A percentile compares a stretch with the other conserved stretches of the same genome.
phyloP scores from a whole-genome alignment of 2,329 filamentous ascomycete species.

The Xylariaceae sp. region DNA sequence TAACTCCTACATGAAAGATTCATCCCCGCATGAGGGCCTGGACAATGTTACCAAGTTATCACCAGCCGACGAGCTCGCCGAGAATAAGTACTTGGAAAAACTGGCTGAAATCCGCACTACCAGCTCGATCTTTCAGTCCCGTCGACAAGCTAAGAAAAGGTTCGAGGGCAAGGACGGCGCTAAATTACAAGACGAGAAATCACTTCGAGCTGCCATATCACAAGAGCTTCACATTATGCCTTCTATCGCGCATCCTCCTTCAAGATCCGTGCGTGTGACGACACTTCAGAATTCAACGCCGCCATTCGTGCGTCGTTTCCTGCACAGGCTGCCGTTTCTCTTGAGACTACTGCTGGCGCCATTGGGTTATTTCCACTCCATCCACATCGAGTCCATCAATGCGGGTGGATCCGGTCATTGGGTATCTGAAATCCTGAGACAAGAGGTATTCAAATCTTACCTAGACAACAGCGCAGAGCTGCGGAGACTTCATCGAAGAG shows the following conservation, averaged over 20 bases:
- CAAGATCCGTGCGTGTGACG: conserved; percentile 44
- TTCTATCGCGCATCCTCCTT: conserved; percentile 48
- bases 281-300: conserved; percentile 31
- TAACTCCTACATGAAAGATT: background rate
- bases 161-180: conserved; percentile 31
- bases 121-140: conserved; percentile 35
- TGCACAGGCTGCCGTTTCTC: conserved; percentile 48
- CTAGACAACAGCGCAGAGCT: conserved; percentile 40
- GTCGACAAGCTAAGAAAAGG: conserved; percentile 26
- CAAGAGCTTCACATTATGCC: conserved; percentile 44
- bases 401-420: conserved; percentile 47
- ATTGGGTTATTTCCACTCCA: conserved; percentile 49
- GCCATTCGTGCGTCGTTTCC: conserved; percentile 38
- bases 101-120: conserved; percentile 37
- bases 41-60: conserved; percentile 6
- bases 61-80: conserved; percentile 25
- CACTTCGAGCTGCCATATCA: conserved; percentile 47
- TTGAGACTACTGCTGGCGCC: conserved; percentile 44
- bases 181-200: conserved; percentile 35
- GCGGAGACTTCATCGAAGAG: conserved; percentile 40
- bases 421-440: conserved; percentile 42
- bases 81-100: conserved; percentile 35
- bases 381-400: conserved; percentile 46
- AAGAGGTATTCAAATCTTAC: conserved; percentile 48
- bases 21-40: background rate